A percentile compares a stretch with the other conserved stretches of the same genome.
Evolutionary conservation across 2,329 filamentous ascomycete species (phyloP).

Genomic region (Venturia aucupariae): DNA sequence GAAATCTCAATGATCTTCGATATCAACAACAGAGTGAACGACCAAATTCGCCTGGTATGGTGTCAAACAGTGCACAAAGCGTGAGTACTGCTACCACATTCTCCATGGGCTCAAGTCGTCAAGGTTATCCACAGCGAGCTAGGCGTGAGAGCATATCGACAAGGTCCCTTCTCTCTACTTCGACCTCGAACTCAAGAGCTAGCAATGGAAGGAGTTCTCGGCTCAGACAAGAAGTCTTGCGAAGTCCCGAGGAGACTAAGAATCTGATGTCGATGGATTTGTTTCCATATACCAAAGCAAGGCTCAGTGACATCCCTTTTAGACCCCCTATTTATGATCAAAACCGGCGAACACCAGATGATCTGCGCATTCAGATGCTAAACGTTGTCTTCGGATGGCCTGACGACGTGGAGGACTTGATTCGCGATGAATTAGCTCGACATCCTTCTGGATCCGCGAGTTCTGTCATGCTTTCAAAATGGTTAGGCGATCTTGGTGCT

Average conservation of each 20-base stretch:
- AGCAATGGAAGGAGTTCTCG: conserved; percentile 46
- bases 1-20: background rate
- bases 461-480: conserved; percentile 78
- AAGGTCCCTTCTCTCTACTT: conserved; percentile 29
- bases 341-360: conserved; percentile 46
- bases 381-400: conserved; percentile 94
- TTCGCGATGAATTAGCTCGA: conserved; percentile 65
- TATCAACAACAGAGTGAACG: conserved; percentile 6
- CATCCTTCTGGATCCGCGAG: conserved; percentile 54
- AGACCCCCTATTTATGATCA: conserved; percentile 52
- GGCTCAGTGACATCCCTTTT: conserved; percentile 76
- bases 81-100: conserved; percentile 29
- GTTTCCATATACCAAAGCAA: conserved; percentile 75
- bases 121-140: conserved; percentile 6
- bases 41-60: conserved; percentile 12
- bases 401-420: conserved; percentile 67
- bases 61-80: conserved; percentile 20
- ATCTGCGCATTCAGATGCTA: conserved; percentile 83
- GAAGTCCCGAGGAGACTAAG: conserved; percentile 62
- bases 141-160: conserved; percentile 33
- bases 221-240: conserved; percentile 69
- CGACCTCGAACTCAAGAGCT: background rate
- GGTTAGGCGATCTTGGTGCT: conserved; percentile 77
- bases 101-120: conserved; percentile 24
- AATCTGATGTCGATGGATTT: conserved; percentile 57